Evolutionary conservation across 768 basidiomycete species (phyloP), one percentile per base, ranked within the genome.

Genomic region (Amanita rimosa): DNA sequence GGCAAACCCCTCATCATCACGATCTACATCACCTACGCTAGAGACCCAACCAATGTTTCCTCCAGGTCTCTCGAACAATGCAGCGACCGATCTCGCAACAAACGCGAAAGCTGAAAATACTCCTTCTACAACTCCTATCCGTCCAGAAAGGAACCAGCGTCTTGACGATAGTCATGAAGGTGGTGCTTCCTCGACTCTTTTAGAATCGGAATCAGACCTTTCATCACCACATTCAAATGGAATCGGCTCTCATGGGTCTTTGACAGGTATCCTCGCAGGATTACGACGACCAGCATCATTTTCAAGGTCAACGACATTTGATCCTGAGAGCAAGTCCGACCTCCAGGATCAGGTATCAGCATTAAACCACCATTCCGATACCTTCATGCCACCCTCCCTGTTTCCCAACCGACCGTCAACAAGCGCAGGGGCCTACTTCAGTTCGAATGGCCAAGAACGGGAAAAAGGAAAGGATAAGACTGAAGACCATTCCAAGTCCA

Each of bases 371-470:
- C 35, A 21, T 26, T 49, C 33, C 6, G 40, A 35, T 37, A 26
- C 38, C 29, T 13, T 34, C 34, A 37, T 56, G 43, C 53, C 53
- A 6, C 54, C 52, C 16, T 62, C 59, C 19, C 59, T 64, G 44
- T 48, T 63, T 44, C 58, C 62, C 0, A 53, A 45, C 35, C 38
- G 34, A 22, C 27, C 57, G 49, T 9, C 37, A 8, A 46, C 55
- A 19, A 37, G 43, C 22, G 31, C 55, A 29, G 44, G 54, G 9
- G 49, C 58, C 16, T 42, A 46, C 41, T 24, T 52, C 22, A 44
- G 51, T 37, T 46, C 58, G 31, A 68, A 68, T 57, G 68, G 66
- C 57, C 61, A 62, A 58, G 55, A 72, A 57, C 57, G 68, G 58
- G 57, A 72, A 19, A 64, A 62, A 50, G 60, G 45, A 26, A 24